Evolutionary conservation across 2,329 filamentous ascomycete species (phyloP).

Genomic region (Neocucurbitaria cava): DNA sequence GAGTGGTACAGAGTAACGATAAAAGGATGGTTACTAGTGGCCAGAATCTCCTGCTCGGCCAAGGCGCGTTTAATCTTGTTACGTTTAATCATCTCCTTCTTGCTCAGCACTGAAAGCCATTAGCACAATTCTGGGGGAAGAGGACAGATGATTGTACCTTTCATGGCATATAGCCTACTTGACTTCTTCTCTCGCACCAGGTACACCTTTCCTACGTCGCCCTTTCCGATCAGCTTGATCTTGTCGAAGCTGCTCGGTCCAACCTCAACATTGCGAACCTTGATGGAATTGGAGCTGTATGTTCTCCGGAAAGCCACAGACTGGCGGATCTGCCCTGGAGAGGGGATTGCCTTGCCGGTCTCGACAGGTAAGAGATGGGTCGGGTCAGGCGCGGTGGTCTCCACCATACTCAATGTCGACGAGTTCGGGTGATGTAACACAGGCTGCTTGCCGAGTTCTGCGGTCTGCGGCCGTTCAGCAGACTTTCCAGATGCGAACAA

Average conservation of each 20-base stretch:
- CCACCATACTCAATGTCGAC: slow-evolving; percentile 62
- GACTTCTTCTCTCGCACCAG: slow-evolving; percentile 98
- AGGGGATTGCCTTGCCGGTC: slow-evolving; percentile 63
- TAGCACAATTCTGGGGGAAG: slow-evolving; percentile 24
- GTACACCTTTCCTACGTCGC: slow-evolving; percentile 98
- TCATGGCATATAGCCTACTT: slow-evolving; percentile 94
- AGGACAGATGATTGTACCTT: slow-evolving; percentile 66
- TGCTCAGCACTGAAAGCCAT: slow-evolving; percentile 79
- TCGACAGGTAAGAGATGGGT: slow-evolving; percentile 41
- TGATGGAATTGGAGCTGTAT: slow-evolving; percentile 99
- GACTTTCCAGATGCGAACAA: slow-evolving; percentile 67
- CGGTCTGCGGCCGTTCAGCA: slow-evolving; percentile 76
- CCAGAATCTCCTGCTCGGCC: slow-evolving; percentile 96
- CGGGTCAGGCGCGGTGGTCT: slow-evolving; percentile 46
- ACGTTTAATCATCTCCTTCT: slow-evolving; percentile 99
- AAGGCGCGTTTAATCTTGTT: slow-evolving; percentile 99
- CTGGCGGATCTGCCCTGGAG: slow-evolving; percentile 69
- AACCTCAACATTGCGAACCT: slow-evolving; percentile 95
- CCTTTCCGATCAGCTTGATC: slow-evolving; percentile 99
- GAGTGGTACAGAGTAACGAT: slow-evolving; percentile 99
- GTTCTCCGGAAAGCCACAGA: slow-evolving; percentile 85
- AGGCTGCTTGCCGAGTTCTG: slow-evolving; percentile 85
- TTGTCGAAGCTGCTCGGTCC: slow-evolving; percentile 97
- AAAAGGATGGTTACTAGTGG: slow-evolving; percentile 98
- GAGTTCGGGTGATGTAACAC: slow-evolving; percentile 64